Evolutionary conservation across 148 eudicot genomes (phyloP).

Genomic region (Fagopyrum esculentum): DNA sequence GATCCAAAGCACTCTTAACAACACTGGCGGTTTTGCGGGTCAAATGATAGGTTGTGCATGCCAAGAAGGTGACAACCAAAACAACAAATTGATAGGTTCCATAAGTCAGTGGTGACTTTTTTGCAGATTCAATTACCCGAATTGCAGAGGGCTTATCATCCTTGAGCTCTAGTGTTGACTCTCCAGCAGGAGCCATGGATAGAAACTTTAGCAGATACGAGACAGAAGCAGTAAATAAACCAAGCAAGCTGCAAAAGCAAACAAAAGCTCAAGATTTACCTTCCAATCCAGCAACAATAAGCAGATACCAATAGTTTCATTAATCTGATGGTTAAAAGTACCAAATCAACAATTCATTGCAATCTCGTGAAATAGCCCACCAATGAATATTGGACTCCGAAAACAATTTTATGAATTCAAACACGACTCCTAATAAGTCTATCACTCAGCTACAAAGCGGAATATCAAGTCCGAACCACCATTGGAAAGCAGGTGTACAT

Average conservation of each 20-base stretch:
- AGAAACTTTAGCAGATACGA: constrained; percentile 15
- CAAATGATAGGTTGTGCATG: constrained; percentile 71
- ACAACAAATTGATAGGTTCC: constrained; percentile 74
- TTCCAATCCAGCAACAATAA: constrained; percentile 1
- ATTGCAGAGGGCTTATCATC: constrained; percentile 59
- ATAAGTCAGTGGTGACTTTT: constrained; percentile 48
- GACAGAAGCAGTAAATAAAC: constrained; percentile 15
- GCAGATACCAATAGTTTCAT: background rate
- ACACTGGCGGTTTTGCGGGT: constrained; percentile 82
- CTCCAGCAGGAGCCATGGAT: constrained; percentile 42
- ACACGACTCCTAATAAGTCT: no score
- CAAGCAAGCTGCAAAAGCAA: constrained; percentile 23
- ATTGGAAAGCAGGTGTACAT: background rate
- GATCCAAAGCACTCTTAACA: constrained; percentile 84
- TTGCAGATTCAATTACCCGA: constrained; percentile 40
- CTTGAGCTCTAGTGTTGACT: constrained; percentile 24
- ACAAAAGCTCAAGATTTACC: constrained; percentile 10
- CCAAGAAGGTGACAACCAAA: constrained; percentile 62
- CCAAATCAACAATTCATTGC: background rate
- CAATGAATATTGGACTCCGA: background rate
- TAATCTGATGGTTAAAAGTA: background rate
- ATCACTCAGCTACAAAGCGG: no score
- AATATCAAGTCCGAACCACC: background rate
- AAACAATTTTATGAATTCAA: background rate
- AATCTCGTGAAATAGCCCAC: background rate